Evolutionary conservation across 345 rosid genomes (phyloP).

Genomic region (Murraya paniculata): DNA sequence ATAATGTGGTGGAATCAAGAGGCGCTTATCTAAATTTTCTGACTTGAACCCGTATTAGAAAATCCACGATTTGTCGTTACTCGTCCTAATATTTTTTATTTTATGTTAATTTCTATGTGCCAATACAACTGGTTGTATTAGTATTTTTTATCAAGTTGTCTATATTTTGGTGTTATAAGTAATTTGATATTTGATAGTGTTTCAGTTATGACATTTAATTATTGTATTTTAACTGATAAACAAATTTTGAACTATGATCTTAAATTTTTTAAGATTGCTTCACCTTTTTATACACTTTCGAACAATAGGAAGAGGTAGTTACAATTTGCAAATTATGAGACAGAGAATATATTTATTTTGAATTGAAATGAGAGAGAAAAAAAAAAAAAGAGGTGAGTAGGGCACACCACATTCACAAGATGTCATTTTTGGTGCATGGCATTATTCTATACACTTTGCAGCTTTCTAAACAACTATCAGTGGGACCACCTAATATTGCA

Average conservation of each 20-base stretch:
- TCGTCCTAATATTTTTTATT: neutral
- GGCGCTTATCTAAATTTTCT: neutral
- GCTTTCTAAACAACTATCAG: neutral
- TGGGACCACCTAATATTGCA: neutral
- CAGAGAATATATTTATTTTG: neutral
- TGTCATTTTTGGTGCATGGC: neutral
- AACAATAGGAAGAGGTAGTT: neutral
- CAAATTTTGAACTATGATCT: neutral
- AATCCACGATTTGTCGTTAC: neutral
- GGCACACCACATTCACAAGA: neutral
- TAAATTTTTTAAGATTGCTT: neutral
- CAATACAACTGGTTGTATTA: neutral
- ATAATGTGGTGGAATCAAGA: neutral
- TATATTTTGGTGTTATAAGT: neutral
- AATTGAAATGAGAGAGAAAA: neutral
- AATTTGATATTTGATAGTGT: neutral
- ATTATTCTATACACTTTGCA: neutral
- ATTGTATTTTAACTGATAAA: neutral
- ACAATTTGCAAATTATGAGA: neutral
- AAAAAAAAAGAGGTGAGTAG: neutral
- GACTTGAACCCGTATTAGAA: neutral
- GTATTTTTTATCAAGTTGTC: neutral
- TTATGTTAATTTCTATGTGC: neutral
- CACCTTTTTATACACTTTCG: neutral
- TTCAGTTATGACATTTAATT: neutral